Evolutionary conservation across 2,329 filamentous ascomycete genomes (phyloP).

Genomic region (Diaporthe caulivora): DNA sequence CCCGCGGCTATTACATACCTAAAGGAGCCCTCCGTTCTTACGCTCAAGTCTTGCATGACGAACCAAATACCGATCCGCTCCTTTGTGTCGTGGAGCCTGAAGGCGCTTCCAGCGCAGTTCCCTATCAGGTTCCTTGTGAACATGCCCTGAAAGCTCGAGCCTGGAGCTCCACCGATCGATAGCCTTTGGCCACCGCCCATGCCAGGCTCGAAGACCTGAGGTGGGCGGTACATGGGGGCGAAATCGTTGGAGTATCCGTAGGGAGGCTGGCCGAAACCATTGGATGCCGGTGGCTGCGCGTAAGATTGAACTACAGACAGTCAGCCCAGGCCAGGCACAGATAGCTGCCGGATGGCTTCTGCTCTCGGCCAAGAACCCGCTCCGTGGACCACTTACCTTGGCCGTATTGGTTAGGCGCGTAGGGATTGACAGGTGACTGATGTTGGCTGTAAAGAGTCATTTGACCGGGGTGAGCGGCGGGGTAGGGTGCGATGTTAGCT

Average conservation of each 20-base stretch:
- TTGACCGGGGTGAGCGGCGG: conserved; percentile 33
- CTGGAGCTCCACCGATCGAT: conserved; percentile 60
- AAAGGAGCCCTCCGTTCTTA: conserved; percentile 92
- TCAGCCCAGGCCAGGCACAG: background rate
- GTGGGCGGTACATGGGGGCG: conserved; percentile 45
- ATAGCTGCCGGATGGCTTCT: too few relatives aligned
- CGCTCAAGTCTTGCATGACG: conserved; percentile 93
- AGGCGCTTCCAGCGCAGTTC: conserved; percentile 89
- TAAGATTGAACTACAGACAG: conserved; percentile 30
- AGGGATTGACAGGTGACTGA: conserved; percentile 40
- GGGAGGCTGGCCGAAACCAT: conserved; percentile 37
- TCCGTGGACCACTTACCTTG: conserved; percentile 34
- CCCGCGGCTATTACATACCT: conserved; percentile 66
- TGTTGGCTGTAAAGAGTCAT: conserved; percentile 42
- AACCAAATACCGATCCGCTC: conserved; percentile 96
- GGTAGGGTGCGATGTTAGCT: conserved; percentile 39
- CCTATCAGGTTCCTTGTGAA: conserved; percentile 96
- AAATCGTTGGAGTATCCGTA: conserved; percentile 38
- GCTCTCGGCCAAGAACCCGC: background rate
- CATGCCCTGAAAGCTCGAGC: conserved; percentile 74
- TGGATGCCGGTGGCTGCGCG: conserved; percentile 33
- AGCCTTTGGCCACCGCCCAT: conserved; percentile 49
- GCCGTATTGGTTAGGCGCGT: conserved; percentile 33
- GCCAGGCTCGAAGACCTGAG: conserved; percentile 48
- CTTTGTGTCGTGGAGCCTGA: conserved; percentile 81